Conservation (phyloP, 1,284 basidiomycete genomes). For the Microbotryum intermedium region DNA sequence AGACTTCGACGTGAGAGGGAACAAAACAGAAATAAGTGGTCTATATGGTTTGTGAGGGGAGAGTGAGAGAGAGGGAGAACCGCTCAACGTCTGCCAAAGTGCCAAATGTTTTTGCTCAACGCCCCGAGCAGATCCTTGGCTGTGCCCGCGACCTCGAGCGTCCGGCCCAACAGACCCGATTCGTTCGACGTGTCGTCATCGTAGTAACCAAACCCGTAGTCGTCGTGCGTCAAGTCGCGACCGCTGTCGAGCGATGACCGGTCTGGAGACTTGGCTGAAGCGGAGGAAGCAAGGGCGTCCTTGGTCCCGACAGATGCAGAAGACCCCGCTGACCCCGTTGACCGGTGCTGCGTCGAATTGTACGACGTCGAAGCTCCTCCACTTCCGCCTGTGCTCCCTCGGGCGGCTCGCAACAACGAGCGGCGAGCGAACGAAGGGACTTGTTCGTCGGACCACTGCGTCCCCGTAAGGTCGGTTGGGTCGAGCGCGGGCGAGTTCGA, state of each 20-base stretch:
- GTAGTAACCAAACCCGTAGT: conserved; percentile 28
- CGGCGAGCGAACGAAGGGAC: conserved; percentile 20
- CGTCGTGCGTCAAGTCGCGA: conserved; percentile 10
- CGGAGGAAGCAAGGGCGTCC: conserved; percentile 1
- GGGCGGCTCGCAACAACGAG: conserved; percentile 22
- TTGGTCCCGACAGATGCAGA: conserved; percentile 1
- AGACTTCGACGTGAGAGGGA: too few relatives aligned
- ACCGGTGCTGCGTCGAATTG: too few relatives aligned
- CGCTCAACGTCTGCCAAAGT: background rate
- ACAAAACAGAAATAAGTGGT: too few relatives aligned
- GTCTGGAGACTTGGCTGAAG: conserved; percentile 1
- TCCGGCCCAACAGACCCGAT: conserved; percentile 23
- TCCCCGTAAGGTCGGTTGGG: background rate
- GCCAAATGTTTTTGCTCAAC: conserved; percentile 26
- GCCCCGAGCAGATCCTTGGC: conserved; percentile 31
- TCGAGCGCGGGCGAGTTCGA: conserved; percentile 10
- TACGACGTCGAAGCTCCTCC: too few relatives aligned
- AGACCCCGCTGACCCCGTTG: background rate
- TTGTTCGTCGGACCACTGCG: conserved; percentile 10
- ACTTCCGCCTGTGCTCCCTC: too few relatives aligned
- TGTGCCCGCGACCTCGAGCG: conserved; percentile 30
- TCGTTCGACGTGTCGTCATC: conserved; percentile 16
- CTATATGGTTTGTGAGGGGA: too few relatives aligned
- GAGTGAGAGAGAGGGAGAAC: too few relatives aligned
- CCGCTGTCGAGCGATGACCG: conserved; percentile 1